These are phyloP conservation scores for Silene coronaria DNA, from an alignment of 179 eudicot species.

Conservation along the genomic window DNA sequence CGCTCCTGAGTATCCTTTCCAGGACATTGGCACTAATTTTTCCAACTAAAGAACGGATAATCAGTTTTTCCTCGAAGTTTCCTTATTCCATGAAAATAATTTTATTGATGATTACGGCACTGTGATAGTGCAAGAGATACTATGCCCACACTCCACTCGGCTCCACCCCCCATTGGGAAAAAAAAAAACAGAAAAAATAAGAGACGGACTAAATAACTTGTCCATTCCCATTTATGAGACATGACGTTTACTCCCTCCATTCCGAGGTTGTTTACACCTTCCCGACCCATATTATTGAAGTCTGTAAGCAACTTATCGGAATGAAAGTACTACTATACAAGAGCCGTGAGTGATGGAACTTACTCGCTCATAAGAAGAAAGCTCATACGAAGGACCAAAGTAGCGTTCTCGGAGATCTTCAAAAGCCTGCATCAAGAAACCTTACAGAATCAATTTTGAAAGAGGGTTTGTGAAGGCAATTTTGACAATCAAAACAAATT, in stretches of 20 bases:
- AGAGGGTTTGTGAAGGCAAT: neutral
- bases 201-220: neutral
- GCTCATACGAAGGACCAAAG: conserved; percentile 84
- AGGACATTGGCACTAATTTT: too few relatives aligned
- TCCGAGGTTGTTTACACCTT: neutral
- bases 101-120: too few relatives aligned
- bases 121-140: too few relatives aligned
- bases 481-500: neutral
- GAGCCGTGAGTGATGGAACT: conserved; percentile 16
- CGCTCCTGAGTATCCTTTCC: too few relatives aligned
- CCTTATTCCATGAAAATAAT: too few relatives aligned
- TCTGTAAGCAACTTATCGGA: neutral
- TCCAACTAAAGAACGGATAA: too few relatives aligned
- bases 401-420: conserved; percentile 82
- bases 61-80: too few relatives aligned
- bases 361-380: conserved; percentile 68
- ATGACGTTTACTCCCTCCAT: neutral
- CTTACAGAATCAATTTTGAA: neutral
- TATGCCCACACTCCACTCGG: too few relatives aligned
- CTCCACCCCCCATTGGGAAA: too few relatives aligned
- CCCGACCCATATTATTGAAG: neutral
- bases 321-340: neutral
- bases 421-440: conserved; percentile 38
- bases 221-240: neutral
- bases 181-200: too few relatives aligned